Base-by-base conservation (phyloP, 2,329 filamentous ascomycete genomes). In the Trichoderma gracile region DNA sequence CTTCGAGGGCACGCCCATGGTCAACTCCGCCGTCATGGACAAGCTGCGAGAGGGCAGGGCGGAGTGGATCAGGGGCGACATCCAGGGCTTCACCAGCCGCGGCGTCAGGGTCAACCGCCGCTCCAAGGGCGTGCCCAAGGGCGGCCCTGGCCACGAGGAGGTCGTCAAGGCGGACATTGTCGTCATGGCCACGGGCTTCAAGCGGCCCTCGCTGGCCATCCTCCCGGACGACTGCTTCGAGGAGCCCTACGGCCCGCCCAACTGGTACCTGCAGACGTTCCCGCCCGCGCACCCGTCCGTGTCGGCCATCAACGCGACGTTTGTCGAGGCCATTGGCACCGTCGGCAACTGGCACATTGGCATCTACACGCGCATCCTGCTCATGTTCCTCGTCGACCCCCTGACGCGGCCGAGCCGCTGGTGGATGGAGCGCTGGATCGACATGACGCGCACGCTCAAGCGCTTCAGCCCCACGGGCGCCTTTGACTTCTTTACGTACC, bases 291-390 rank as follows among this genome's bases (percentile, higher is more conserved):
- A 93, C 68, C 85, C 89, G 0, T 88, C 86, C 40, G 82, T 96
- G 54, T 92, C 89, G 68, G 89, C 88, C 67, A 93, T 92, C 77
- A 96, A 96, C 77, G 84, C 89, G 79, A 95, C 91, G 0, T 96
- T 93, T 69, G 80, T 93, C 63, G 87, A 89, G 61, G 91, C 88
- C 4, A 93, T 95, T 64, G 91, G 91, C 0, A 90, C 89, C 0
- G 90, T 95, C 1, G 90, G 92, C 0, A 93, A 95, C 75, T 94
- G 90, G 83, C 92, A 96, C 71, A 94, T 96, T 52, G 92, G 92
- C 5, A 94, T 96, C 71, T 96, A 95, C 78, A 96, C 91, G 0
- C 84, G 92, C 5, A 89, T 96, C 67, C 79, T 96, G 7, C 84
- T 96, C 69, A 94, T 95, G 91, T 95, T 95, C 73, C 82, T 96